Percentiles rank a stretch among this genome's conserved stretches.
phyloP scores from a whole-genome alignment of 2,329 filamentous ascomycete species.

The Alternaria sp. region DNA sequence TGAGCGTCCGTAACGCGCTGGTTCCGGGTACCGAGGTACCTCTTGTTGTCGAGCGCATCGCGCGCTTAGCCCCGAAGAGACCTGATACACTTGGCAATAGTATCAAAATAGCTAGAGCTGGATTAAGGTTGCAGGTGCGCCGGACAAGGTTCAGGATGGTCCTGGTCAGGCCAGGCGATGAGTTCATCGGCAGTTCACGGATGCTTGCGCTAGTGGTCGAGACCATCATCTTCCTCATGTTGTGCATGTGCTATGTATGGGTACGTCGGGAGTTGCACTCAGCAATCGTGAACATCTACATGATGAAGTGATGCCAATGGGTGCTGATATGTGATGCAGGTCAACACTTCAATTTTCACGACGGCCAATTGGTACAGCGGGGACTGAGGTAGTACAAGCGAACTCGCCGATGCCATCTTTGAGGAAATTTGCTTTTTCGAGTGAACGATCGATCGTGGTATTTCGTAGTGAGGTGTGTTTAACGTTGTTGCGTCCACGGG shows the following conservation, averaged over 20 bases:
- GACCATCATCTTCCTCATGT: not conserved
- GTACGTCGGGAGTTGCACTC: no score
- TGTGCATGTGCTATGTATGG: not conserved
- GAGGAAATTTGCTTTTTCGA: not conserved
- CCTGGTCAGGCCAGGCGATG: not conserved
- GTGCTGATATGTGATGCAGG: not conserved
- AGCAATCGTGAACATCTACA: not conserved
- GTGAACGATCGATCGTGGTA: not conserved
- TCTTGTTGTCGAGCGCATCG: not conserved
- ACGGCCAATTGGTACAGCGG: not conserved
- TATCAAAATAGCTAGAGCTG: not conserved
- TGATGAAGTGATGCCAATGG: not conserved
- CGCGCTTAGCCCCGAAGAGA: not conserved
- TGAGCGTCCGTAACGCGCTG: not conserved
- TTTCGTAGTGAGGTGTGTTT: not conserved
- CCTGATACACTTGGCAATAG: not conserved
- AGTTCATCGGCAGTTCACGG: constrained; percentile 4
- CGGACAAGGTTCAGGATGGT: not conserved
- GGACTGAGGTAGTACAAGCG: not conserved
- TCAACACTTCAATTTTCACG: not conserved
- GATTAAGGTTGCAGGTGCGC: constrained; percentile 6
- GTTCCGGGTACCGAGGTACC: not conserved
- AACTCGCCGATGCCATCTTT: not conserved
- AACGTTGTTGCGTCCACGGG: not conserved
- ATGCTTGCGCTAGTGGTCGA: not conserved